These are phyloP conservation scores for Circinella minor DNA, from an alignment of 371 early-diverging fungal genomes.

Conservation along the genomic window DNA sequence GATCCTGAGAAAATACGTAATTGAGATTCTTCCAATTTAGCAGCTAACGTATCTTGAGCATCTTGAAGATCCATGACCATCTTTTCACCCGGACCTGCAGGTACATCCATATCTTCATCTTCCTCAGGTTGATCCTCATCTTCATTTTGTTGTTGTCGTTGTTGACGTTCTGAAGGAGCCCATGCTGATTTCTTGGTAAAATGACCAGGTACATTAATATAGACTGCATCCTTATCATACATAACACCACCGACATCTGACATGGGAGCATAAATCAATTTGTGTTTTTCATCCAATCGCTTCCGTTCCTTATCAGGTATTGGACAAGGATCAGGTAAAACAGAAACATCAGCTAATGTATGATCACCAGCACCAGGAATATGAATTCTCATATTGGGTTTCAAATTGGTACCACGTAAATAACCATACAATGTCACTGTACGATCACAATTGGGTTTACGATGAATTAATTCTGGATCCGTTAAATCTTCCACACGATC, in stretches of 20 bases:
- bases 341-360: slow-evolving; percentile 71
- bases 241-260: slow-evolving; percentile 96
- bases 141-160: slow-evolving; percentile 36
- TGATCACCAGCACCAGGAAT: slow-evolving; percentile 97
- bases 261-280: slow-evolving; percentile 98
- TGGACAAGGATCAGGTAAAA: slow-evolving; percentile 92
- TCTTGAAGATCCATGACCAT: slow-evolving; percentile 94
- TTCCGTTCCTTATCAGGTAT: slow-evolving; percentile 92
- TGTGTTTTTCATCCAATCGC: slow-evolving; percentile 89
- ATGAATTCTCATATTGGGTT: slow-evolving; percentile 83
- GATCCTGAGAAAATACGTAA: slow-evolving; percentile 85
- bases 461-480: slow-evolving; percentile 83
- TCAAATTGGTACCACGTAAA: slow-evolving; percentile 92
- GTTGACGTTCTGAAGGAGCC: slow-evolving; percentile 42
- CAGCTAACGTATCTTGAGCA: slow-evolving; percentile 75
- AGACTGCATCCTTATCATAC: slow-evolving; percentile 98
- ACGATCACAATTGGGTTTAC: slow-evolving; percentile 87
- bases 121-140: slow-evolving; percentile 38
- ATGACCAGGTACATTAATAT: slow-evolving; percentile 92
- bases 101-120: slow-evolving; percentile 38
- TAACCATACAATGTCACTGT: slow-evolving; percentile 95
- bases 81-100: slow-evolving; percentile 80
- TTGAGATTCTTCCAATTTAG: slow-evolving; percentile 77
- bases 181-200: slow-evolving; percentile 71
- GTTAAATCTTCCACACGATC: slow-evolving; percentile 98